phyloP scores from a whole-genome alignment of 1,284 basidiomycete genomes.

The Athelia psychrophila region DNA sequence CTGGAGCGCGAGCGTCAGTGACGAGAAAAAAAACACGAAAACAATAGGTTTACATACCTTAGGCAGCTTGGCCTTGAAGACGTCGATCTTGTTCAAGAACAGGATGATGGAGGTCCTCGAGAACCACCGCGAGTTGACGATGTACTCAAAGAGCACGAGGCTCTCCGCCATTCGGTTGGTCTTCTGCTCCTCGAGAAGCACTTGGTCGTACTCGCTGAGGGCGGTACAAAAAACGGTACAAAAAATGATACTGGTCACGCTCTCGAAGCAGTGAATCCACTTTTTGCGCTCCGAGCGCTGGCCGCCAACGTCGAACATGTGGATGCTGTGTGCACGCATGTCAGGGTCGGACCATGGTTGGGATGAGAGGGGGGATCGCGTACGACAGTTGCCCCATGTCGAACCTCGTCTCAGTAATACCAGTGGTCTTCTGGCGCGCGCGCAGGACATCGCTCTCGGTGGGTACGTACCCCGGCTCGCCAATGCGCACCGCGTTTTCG shows the following conservation, averaged over 20 bases:
- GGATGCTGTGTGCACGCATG: constrained; percentile 60
- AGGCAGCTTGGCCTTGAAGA: constrained; percentile 92
- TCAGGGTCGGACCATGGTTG: not conserved
- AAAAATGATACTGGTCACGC: constrained; percentile 94
- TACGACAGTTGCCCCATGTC: constrained; percentile 69
- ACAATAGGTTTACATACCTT: constrained; percentile 45
- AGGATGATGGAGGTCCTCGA: constrained; percentile 89
- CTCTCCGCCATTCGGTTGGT: constrained; percentile 97
- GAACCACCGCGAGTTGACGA: constrained; percentile 99
- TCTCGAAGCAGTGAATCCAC: constrained; percentile 95
- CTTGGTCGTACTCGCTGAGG: constrained; percentile 93
- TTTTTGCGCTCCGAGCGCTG: constrained; percentile 94
- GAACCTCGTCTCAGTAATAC: constrained; percentile 90
- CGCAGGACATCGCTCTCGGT: constrained; percentile 88
- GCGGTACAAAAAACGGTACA: no score
- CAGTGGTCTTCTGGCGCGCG: constrained; percentile 89
- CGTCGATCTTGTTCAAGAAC: constrained; percentile 95
- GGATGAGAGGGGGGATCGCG: constrained; percentile 46
- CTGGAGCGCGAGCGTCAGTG: constrained; percentile 24
- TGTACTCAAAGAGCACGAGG: constrained; percentile 89
- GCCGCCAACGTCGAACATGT: constrained; percentile 94
- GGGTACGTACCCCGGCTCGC: constrained; percentile 77
- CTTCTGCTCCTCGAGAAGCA: constrained; percentile 77
- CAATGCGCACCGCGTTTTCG: constrained; percentile 80
- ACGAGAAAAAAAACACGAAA: not conserved